These are phyloP conservation scores for Anthostomella pinea DNA, from an alignment of 2,329 filamentous ascomycete species.

Conservation along the genomic window DNA sequence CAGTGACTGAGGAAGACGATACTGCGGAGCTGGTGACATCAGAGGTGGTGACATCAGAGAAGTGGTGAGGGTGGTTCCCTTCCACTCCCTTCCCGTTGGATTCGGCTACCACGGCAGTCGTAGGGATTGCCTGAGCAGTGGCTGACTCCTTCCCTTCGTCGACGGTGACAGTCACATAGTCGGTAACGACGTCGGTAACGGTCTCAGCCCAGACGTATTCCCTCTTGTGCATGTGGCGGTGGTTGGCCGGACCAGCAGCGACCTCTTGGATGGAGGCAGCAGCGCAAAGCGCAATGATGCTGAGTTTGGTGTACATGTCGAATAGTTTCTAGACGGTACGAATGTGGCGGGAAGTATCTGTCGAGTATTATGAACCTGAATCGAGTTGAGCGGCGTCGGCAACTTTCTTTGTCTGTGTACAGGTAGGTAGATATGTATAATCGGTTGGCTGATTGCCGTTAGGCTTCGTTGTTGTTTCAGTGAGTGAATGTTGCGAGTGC, in stretches of 20 bases:
- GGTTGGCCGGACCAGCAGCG: slow-evolving; percentile 23
- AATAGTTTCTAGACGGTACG: no score
- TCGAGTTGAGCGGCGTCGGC: no score
- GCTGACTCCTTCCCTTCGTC: slow-evolving; percentile 20
- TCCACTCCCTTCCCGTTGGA: background rate
- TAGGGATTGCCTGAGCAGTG: slow-evolving; percentile 6
- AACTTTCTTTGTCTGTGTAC: no score
- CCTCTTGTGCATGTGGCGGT: slow-evolving; percentile 29
- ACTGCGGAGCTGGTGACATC: slow-evolving; percentile 6
- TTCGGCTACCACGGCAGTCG: slow-evolving; percentile 1
- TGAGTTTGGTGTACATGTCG: slow-evolving; percentile 31
- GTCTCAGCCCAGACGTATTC: slow-evolving; percentile 28
- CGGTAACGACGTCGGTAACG: slow-evolving; percentile 29
- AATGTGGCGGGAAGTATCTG: no score
- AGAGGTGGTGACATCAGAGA: slow-evolving; percentile 2
- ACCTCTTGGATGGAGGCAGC: slow-evolving; percentile 28
- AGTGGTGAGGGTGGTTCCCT: slow-evolving; percentile 3
- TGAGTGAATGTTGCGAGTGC: slow-evolving; percentile 28
- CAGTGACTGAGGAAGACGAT: slow-evolving; percentile 6
- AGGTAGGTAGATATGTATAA: no score
- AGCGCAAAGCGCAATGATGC: slow-evolving; percentile 31
- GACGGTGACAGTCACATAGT: slow-evolving; percentile 29
- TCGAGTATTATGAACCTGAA: no score
- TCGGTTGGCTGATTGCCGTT: slow-evolving; percentile 1
- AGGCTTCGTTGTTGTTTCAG: slow-evolving; percentile 16